Conservation (phyloP, 2,329 filamentous ascomycete species). For the Coniella lustricola region DNA sequence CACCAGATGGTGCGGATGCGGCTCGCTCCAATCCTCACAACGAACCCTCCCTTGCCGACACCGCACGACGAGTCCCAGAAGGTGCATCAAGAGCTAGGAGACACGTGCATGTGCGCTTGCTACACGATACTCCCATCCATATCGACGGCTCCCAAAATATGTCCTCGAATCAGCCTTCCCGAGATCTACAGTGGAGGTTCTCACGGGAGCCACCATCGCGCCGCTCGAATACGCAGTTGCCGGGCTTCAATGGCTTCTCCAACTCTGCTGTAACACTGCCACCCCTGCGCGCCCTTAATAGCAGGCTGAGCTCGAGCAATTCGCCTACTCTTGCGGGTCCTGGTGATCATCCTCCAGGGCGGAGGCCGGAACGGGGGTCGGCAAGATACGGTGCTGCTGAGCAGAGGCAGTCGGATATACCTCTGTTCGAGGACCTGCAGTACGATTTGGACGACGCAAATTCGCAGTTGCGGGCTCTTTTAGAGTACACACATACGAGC, state of each 20-base stretch:
- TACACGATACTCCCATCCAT: not conserved
- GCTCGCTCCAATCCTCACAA: not conserved
- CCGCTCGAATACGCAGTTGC: constrained; percentile 20
- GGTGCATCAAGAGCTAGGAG: not conserved
- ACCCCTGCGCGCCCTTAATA: constrained; percentile 29
- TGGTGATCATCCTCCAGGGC: constrained; percentile 18
- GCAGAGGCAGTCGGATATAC: constrained; percentile 4
- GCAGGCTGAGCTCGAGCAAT: constrained; percentile 21
- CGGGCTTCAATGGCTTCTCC: constrained; percentile 17
- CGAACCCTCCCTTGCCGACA: not conserved
- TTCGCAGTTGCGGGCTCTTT: constrained; percentile 35
- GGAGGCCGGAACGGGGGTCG: constrained; percentile 23
- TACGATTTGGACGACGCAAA: constrained; percentile 36
- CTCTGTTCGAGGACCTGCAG: constrained; percentile 32
- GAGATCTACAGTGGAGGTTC: constrained; percentile 30
- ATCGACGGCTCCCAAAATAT: constrained; percentile 22
- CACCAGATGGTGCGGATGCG: not conserved
- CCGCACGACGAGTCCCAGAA: not conserved
- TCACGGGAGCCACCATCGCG: constrained; percentile 27
- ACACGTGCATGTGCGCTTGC: not conserved
- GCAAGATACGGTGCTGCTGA: constrained; percentile 22
- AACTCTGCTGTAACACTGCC: constrained; percentile 26
- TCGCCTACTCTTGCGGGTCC: constrained; percentile 21
- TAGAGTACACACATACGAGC: constrained; percentile 27
- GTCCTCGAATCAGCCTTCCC: constrained; percentile 27